Conservation (phyloP, 2,329 filamentous ascomycete genomes). For the Decorospora gaudefroyi region DNA sequence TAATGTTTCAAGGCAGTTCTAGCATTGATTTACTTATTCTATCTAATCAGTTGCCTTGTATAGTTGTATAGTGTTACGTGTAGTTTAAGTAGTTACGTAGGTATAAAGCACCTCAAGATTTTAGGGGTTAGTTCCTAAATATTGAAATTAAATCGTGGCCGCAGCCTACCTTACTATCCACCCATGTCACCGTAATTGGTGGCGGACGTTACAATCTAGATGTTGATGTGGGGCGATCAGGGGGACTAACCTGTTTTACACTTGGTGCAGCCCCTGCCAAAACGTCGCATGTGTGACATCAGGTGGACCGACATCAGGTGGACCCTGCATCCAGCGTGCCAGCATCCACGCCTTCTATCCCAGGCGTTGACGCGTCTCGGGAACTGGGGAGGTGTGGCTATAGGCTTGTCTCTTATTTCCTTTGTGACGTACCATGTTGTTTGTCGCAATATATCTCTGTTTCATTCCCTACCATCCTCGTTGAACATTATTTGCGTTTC, state of each 20-base stretch:
- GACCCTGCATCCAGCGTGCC: slow-evolving; percentile 32
- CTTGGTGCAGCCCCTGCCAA: slow-evolving; percentile 6
- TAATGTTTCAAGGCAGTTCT: no score
- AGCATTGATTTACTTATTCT: no score
- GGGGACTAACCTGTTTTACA: slow-evolving; percentile 26
- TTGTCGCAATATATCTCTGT: not conserved
- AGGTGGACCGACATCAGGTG: slow-evolving; percentile 42
- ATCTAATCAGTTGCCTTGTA: no score
- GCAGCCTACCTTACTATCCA: no score
- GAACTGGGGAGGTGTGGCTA: slow-evolving; percentile 26
- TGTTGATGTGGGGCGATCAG: slow-evolving; percentile 17
- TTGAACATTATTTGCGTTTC: slow-evolving; percentile 1
- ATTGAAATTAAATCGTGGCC: no score
- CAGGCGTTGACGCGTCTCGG: slow-evolving; percentile 11
- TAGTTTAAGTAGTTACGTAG: no score
- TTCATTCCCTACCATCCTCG: not conserved
- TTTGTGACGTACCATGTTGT: slow-evolving; percentile 11
- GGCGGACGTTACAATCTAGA: slow-evolving; percentile 20
- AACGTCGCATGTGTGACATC: slow-evolving; percentile 40
- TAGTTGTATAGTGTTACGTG: no score
- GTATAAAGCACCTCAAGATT: no score
- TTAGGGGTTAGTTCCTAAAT: no score
- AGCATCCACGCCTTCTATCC: slow-evolving; percentile 18
- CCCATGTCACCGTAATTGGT: no score
- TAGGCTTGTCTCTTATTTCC: slow-evolving; percentile 13